Evolutionary conservation across 2,329 filamentous ascomycete genomes (phyloP).

Genomic region (Phyllosticta paracitricarpa): DNA sequence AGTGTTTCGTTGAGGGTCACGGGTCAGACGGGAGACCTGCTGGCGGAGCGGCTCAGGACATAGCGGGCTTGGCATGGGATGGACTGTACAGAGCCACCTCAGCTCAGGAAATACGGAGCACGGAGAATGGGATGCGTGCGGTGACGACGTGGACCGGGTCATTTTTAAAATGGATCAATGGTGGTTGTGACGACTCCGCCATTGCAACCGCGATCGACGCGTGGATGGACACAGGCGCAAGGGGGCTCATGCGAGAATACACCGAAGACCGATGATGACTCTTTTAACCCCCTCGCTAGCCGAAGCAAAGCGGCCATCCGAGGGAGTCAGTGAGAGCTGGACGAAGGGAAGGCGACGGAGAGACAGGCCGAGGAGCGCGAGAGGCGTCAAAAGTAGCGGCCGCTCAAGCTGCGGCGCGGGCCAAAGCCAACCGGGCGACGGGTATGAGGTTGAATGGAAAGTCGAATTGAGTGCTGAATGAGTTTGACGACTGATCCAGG

Average conservation of each 20-base stretch:
- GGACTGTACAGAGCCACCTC: neutral
- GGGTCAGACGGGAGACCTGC: neutral
- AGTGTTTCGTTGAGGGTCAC: neutral
- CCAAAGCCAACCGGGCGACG: neutral
- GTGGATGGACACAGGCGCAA: neutral
- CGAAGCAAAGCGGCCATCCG: constrained; percentile 6
- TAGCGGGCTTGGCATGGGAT: neutral
- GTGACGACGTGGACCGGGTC: neutral
- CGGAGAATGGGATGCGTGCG: neutral
- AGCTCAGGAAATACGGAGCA: neutral
- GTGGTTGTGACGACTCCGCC: neutral
- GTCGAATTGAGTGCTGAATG: neutral
- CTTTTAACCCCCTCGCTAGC: constrained; percentile 1
- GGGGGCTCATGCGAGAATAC: neutral
- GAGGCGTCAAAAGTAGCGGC: neutral
- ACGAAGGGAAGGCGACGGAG: neutral
- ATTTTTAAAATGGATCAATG: neutral
- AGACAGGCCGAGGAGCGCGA: neutral
- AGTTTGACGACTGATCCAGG: neutral
- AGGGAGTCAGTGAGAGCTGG: neutral
- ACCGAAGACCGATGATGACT: constrained; percentile 1
- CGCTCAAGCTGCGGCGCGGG: constrained; percentile 1
- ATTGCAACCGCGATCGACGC: neutral
- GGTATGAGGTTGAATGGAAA: neutral
- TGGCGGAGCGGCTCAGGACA: neutral